A percentile compares a stretch with the other conserved stretches of the same genome.
Evolutionary conservation across 2,329 filamentous ascomycete genomes (phyloP).

Genomic region (Penicillium sp.): DNA sequence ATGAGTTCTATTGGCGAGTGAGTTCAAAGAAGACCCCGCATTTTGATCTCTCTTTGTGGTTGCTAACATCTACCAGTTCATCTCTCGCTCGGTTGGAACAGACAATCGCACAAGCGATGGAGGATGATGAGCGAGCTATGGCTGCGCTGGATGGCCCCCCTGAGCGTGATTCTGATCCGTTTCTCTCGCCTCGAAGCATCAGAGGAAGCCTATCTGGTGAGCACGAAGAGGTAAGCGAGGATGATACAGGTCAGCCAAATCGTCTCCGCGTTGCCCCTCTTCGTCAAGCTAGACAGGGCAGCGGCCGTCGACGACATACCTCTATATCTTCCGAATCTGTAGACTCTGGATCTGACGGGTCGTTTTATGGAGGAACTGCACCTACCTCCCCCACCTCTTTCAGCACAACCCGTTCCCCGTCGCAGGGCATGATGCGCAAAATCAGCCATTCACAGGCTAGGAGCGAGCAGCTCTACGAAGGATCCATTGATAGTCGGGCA

Average conservation of each 20-base stretch:
- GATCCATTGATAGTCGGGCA: conserved; percentile 9
- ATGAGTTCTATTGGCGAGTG: conserved; percentile 34
- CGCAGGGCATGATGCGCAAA: neutral
- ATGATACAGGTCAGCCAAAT: neutral
- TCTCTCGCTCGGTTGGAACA: conserved; percentile 29
- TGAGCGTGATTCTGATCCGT: conserved; percentile 8
- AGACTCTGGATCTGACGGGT: conserved; percentile 22
- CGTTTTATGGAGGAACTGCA: conserved; percentile 10
- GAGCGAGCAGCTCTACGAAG: conserved; percentile 6
- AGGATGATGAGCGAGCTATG: conserved; percentile 22
- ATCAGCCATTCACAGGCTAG: neutral
- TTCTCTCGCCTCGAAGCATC: conserved; percentile 9
- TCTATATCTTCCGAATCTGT: conserved; percentile 27
- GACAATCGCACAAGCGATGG: conserved; percentile 25
- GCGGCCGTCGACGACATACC: conserved; percentile 7
- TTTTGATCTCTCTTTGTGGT: neutral
- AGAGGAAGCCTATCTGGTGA: conserved; percentile 1
- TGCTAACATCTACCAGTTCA: conserved; percentile 15
- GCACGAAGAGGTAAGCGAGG: conserved; percentile 1
- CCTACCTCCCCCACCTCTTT: conserved; percentile 12
- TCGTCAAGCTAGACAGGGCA: neutral
- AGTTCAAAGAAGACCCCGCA: conserved; percentile 1
- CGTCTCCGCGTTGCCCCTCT: conserved; percentile 1
- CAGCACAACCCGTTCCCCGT: conserved; percentile 5
- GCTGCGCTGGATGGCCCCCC: conserved; percentile 2